Conservation (phyloP, 371 early-diverging fungal genomes). For the Mortierella sp. region DNA sequence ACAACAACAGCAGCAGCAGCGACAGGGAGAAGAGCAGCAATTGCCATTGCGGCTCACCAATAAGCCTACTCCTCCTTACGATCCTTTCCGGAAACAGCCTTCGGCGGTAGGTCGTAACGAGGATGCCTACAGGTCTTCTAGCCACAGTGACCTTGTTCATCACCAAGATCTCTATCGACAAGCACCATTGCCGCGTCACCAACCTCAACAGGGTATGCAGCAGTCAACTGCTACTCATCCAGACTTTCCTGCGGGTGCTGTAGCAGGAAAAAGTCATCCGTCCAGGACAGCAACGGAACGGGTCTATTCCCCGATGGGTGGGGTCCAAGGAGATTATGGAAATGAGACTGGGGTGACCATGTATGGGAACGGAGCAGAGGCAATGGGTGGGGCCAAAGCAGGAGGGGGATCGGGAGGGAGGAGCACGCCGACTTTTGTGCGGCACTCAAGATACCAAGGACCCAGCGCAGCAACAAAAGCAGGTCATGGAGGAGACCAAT, state of each 20-base stretch:
- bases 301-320: slow-evolving; percentile 29
- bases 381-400: no score
- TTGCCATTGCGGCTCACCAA: slow-evolving; percentile 35
- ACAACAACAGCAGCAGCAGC: slow-evolving; percentile 11
- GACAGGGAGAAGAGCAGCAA: not conserved
- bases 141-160: no score
- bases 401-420: no score
- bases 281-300: slow-evolving; percentile 31
- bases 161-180: no score
- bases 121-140: not conserved
- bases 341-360: slow-evolving; percentile 18
- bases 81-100: slow-evolving; percentile 30
- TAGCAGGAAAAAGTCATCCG: no score
- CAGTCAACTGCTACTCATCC: no score
- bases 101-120: not conserved
- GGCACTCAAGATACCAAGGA: no score
- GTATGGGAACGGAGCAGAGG: no score
- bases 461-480: no score
- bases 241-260: no score
- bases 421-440: no score
- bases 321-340: slow-evolving; percentile 37
- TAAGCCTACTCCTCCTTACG: slow-evolving; percentile 46
- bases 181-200: not conserved
- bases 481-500: no score
- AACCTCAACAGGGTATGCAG: not conserved